phyloP scores from a whole-genome alignment of 495 filamentous ascomycete genomes.

The Mytilinidion resinicola region DNA sequence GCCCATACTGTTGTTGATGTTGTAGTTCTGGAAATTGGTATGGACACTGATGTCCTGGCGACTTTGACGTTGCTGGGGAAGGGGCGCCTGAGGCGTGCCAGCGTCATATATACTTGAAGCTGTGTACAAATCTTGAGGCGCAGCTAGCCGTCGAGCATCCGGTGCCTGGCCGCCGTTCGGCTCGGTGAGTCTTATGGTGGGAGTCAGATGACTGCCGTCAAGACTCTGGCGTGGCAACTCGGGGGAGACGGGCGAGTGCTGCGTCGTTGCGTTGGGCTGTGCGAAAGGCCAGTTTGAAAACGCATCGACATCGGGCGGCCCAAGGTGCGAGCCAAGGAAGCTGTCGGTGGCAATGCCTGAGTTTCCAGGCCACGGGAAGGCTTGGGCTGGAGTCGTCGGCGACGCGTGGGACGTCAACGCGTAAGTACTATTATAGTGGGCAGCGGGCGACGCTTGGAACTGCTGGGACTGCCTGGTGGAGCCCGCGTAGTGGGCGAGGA shows the following conservation, averaged over 20 bases:
- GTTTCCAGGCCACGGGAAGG: conserved; percentile 5
- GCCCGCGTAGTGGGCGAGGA: neutral
- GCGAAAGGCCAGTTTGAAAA: conserved; percentile 3
- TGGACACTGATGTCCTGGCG: neutral
- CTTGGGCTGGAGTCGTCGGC: neutral
- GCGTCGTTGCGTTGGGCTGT: neutral
- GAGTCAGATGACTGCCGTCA: conserved; percentile 20
- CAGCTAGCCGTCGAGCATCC: conserved; percentile 16
- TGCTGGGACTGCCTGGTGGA: conserved; percentile 5
- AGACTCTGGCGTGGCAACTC: conserved; percentile 21
- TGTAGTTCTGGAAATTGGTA: neutral
- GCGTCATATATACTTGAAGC: conserved; percentile 10
- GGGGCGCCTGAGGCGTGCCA: conserved; percentile 22
- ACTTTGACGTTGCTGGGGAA: neutral
- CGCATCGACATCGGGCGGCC: conserved; percentile 9
- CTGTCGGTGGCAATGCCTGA: conserved; percentile 19
- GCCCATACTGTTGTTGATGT: neutral
- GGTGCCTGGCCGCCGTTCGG: conserved; percentile 2
- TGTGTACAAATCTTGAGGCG: conserved; percentile 13
- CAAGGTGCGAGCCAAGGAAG: conserved; percentile 8
- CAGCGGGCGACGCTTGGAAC: neutral
- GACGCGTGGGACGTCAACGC: conserved; percentile 11
- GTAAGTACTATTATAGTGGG: conserved; percentile 6
- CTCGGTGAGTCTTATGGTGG: conserved; percentile 14
- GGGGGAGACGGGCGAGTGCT: conserved; percentile 1